Conservation (phyloP, 495 filamentous ascomycete genomes). For the Trichoderma erinaceum region DNA sequence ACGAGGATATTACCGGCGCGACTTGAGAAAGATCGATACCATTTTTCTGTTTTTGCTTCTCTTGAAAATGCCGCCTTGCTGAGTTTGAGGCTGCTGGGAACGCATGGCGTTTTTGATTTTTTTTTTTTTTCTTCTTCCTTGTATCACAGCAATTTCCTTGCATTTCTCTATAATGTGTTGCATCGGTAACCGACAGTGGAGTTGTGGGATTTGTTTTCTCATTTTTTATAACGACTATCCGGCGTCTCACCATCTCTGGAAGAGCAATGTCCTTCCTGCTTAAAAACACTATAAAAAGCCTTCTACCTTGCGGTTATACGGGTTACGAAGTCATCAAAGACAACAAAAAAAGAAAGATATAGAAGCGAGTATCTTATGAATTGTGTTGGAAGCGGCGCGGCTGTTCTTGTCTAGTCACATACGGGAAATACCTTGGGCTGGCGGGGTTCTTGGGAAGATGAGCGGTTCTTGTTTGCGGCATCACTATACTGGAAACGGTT, state of each 20-base stretch:
- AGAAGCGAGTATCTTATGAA: conserved; percentile 16
- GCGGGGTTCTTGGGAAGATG: conserved; percentile 15
- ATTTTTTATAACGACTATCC: conserved; percentile 6
- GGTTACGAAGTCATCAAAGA: conserved; percentile 18
- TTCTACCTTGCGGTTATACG: conserved; percentile 15
- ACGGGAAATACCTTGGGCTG: conserved; percentile 17
- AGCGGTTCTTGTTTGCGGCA: conserved; percentile 17
- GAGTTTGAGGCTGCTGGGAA: conserved; percentile 4
- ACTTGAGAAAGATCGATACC: conserved; percentile 18
- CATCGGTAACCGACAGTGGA: conserved; percentile 15
- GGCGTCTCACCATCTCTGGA: conserved; percentile 13
- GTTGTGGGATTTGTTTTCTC: conserved; percentile 14
- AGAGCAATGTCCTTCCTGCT: not conserved
- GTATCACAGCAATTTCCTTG: conserved; percentile 7
- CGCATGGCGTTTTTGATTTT: conserved; percentile 14
- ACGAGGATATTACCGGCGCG: conserved; percentile 17
- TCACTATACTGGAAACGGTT: conserved; percentile 13
- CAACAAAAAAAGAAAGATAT: conserved; percentile 17
- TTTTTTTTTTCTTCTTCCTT: conserved; percentile 6
- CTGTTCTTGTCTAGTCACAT: conserved; percentile 15
- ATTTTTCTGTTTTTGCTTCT: conserved; percentile 10
- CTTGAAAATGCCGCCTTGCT: not conserved
- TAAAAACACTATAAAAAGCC: conserved; percentile 14
- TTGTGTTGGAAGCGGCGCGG: conserved; percentile 9
- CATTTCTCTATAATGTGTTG: conserved; percentile 12